phyloP scores from a whole-genome alignment of 768 basidiomycete genomes.

The Lentinula boryana region DNA sequence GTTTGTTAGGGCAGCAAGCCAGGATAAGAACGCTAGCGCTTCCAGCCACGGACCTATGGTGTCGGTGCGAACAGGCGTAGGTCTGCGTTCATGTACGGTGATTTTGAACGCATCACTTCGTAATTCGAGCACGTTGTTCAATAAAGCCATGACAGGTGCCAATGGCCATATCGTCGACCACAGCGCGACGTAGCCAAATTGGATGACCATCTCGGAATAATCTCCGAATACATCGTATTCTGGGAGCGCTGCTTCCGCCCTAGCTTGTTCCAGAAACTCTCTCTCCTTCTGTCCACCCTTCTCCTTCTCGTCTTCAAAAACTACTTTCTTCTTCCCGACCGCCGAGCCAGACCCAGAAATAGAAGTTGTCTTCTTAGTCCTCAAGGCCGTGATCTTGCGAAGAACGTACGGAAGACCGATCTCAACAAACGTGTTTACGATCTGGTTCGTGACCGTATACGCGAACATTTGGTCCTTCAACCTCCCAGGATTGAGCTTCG shows the following conservation, averaged over 20 bases:
- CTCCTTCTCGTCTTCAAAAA: slow-evolving; percentile 9
- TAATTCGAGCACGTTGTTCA: slow-evolving; percentile 91
- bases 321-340: slow-evolving; percentile 9
- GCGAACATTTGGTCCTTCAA: slow-evolving; percentile 92
- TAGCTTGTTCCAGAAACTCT: slow-evolving; percentile 72
- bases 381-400: slow-evolving; percentile 48
- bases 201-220: slow-evolving; percentile 95
- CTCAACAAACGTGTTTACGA: slow-evolving; percentile 71
- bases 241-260: slow-evolving; percentile 20
- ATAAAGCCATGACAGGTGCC: slow-evolving; percentile 77
- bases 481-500: slow-evolving; percentile 61
- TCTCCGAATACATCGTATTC: slow-evolving; percentile 77
- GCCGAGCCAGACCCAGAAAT: neutral
- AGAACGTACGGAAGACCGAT: slow-evolving; percentile 76
- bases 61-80: slow-evolving; percentile 82
- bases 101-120: slow-evolving; percentile 97
- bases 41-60: slow-evolving; percentile 95
- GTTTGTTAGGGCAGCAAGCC: slow-evolving; percentile 85
- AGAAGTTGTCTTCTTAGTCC: slow-evolving; percentile 33
- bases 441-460: slow-evolving; percentile 85
- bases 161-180: slow-evolving; percentile 97
- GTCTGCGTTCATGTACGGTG: slow-evolving; percentile 74
- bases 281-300: slow-evolving; percentile 58
- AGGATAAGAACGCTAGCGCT: slow-evolving; percentile 78
- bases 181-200: slow-evolving; percentile 87